These are phyloP conservation scores for Verbena officinalis DNA, from an alignment of 257 asterid genomes.

Conservation along the genomic window DNA sequence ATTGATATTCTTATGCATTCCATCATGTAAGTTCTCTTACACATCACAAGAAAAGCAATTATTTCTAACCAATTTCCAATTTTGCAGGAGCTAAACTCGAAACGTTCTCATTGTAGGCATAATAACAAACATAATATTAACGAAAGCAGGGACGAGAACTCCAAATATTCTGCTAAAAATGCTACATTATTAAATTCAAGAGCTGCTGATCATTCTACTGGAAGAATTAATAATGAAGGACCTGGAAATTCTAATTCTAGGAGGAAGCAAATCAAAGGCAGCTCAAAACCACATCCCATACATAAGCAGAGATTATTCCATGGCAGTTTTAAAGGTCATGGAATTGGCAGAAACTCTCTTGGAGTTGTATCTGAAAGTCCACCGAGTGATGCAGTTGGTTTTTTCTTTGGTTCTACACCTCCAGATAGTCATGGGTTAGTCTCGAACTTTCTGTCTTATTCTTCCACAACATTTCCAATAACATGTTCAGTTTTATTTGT, in stretches of 20 bases:
- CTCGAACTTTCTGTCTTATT: slow-evolving; percentile 7
- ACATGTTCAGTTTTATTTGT: slow-evolving; percentile 10
- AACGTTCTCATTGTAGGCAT: slow-evolving; percentile 46
- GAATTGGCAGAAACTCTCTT: slow-evolving; percentile 46
- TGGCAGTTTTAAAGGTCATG: slow-evolving; percentile 54
- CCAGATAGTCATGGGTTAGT: slow-evolving; percentile 82
- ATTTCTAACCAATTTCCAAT: slow-evolving; percentile 20
- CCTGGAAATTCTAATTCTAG: slow-evolving; percentile 52
- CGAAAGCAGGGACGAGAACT: slow-evolving; percentile 52
- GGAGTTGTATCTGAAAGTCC: slow-evolving; percentile 74
- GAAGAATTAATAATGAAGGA: slow-evolving; percentile 50
- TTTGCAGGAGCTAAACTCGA: slow-evolving; percentile 74
- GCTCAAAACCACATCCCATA: slow-evolving; percentile 59
- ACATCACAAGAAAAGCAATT: slow-evolving; percentile 13
- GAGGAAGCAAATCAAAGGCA: slow-evolving; percentile 64
- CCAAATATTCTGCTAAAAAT: slow-evolving; percentile 42
- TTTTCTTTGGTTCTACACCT: slow-evolving; percentile 91
- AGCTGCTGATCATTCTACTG: slow-evolving; percentile 49
- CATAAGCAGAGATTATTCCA: slow-evolving; percentile 68
- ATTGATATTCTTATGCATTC: slow-evolving; percentile 14
- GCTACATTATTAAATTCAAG: slow-evolving; percentile 46
- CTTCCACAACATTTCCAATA: background rate
- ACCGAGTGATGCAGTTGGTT: slow-evolving; percentile 79
- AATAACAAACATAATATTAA: slow-evolving; percentile 40
- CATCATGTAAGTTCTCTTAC: too few relatives aligned